Evolutionary conservation across 495 filamentous ascomycete genomes (phyloP).

Genomic region (Cercophora scortea): DNA sequence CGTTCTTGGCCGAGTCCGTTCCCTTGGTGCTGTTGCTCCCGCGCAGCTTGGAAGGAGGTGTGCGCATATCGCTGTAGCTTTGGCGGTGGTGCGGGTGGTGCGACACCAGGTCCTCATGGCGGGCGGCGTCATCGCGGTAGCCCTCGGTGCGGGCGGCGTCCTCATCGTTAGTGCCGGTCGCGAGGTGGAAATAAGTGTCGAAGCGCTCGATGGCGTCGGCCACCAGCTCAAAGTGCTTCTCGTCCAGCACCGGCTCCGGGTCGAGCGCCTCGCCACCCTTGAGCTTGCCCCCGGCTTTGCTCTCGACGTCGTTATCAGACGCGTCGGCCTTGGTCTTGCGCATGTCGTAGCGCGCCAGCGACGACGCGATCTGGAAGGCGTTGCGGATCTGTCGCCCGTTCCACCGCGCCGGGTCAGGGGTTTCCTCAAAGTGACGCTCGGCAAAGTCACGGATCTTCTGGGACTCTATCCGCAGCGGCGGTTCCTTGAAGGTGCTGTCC

Average conservation of each 20-base stretch:
- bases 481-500: constrained; percentile 10
- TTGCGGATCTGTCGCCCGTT: constrained; percentile 57
- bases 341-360: constrained; percentile 42
- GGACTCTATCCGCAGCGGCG: constrained; percentile 18
- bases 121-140: neutral
- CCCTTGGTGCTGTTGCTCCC: neutral
- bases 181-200: neutral
- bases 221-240: neutral
- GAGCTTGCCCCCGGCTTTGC: neutral
- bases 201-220: constrained; percentile 1
- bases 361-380: constrained; percentile 48
- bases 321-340: too few species aligned
- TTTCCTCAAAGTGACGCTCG: constrained; percentile 48
- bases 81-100: neutral
- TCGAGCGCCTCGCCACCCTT: neutral
- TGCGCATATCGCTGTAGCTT: neutral
- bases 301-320: constrained; percentile 24
- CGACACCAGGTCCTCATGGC: neutral
- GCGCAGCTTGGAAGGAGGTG: neutral
- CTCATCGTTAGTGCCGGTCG: neutral
- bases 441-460: constrained; percentile 50
- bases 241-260: neutral
- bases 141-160: neutral
- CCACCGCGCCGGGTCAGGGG: constrained; percentile 17
- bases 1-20: neutral